A percentile compares a stretch with the other conserved stretches of the same genome.
Evolutionary conservation across 345 rosid genomes (phyloP).

Genomic region (Populus ilicifolia): DNA sequence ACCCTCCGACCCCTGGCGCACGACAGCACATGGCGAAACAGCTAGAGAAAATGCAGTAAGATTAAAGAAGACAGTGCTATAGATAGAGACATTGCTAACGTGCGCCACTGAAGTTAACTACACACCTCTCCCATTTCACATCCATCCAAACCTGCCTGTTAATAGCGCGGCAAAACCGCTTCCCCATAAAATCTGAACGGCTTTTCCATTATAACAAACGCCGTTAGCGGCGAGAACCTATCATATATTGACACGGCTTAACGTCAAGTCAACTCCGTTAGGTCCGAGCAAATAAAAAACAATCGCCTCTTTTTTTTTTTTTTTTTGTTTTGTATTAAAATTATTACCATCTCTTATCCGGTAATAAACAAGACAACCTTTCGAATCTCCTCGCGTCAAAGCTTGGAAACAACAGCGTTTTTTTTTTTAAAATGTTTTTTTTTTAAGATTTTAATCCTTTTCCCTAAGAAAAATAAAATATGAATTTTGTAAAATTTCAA

Average conservation of each 20-base stretch:
- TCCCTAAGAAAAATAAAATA: too few relatives aligned
- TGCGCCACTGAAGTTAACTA: background rate
- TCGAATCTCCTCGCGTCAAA: too few relatives aligned
- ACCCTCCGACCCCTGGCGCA: slow-evolving; percentile 13
- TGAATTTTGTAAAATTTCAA: too few relatives aligned
- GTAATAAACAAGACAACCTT: background rate
- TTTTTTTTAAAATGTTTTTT: too few relatives aligned
- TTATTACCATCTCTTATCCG: background rate
- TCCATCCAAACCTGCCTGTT: slow-evolving; percentile 66
- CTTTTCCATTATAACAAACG: slow-evolving; percentile 44
- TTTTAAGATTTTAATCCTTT: too few relatives aligned
- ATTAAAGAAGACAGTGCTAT: background rate
- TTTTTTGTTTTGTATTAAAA: slow-evolving; percentile 24
- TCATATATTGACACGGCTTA: background rate
- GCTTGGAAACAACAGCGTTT: background rate
- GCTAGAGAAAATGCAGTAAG: background rate
- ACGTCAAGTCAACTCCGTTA: slow-evolving; percentile 42
- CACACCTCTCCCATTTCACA: slow-evolving; percentile 13
- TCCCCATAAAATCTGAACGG: slow-evolving; percentile 59
- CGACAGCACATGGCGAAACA: background rate
- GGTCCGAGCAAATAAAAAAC: background rate
- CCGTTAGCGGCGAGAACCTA: slow-evolving; percentile 35
- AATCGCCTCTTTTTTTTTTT: slow-evolving; percentile 48
- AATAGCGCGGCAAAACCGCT: slow-evolving; percentile 67
- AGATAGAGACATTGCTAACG: background rate